Evolutionary conservation across 2,329 filamentous ascomycete species (phyloP), one percentile per base, ranked within the genome.

Genomic region (Ophiostoma sp.): DNA sequence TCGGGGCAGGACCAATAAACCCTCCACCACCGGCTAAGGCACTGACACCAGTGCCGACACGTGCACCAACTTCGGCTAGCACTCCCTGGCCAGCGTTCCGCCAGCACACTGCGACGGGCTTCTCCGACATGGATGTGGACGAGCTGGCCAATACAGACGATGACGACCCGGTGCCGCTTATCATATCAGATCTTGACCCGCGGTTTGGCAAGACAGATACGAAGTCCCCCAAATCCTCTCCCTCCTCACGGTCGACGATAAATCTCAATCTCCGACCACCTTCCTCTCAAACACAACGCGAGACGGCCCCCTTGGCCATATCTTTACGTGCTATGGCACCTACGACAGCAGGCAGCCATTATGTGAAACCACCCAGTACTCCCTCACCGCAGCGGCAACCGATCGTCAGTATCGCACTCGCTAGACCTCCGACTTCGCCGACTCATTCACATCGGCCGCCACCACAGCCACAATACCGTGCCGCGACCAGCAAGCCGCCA

Each of bases 141-240:
- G 69, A 70, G 58, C 58, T 68, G n/a, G 69, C 66, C 40, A 65
- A 66, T 40, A 64, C 47, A 1, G 63, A 66, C 27, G 65, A 67
- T 5, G 67, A 66, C 14, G 63, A 66, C 5, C n/a, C 42, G 7
- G 11, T 62, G 16, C 71, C 71, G 18, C 68, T 69, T 3, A 44
- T 72, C 11, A 38, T 67, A 42, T 71, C 71, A 0, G 71, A 71
- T 44, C 68, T 72, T 0, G 68, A 69, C 14, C 68, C 70, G 1
- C 47, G 66, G 3, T 65, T 41, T 7, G 40, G 60, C 8, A 18
- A 42, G 40, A 3, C 40, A 11, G 2, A 7, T n/a, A 27, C 60
- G 2, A 42, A 42, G 60, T 63, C 60, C 5, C 40, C 38, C 7
- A 38, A 36, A 11, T 36, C 52, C 8, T 9, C 27, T 12, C n/a